Conservation (phyloP, 2,329 filamentous ascomycete species). For the Hymenoscyphus fraxineus region DNA sequence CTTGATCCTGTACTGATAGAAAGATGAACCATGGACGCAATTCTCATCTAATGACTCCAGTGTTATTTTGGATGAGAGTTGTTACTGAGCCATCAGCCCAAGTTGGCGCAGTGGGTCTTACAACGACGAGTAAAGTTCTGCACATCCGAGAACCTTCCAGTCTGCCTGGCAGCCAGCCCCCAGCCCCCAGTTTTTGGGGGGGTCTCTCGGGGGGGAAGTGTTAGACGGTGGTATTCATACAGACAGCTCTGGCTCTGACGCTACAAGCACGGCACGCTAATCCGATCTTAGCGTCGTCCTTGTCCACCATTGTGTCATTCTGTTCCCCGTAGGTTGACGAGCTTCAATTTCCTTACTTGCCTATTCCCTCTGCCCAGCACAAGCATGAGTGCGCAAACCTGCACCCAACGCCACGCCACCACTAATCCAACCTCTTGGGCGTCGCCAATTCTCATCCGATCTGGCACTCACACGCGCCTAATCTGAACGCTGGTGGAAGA, state of each 20-base stretch:
- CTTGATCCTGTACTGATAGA: background rate
- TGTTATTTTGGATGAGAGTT: background rate
- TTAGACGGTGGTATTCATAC: background rate
- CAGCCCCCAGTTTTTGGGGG: constrained; percentile 2
- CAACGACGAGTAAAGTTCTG: background rate
- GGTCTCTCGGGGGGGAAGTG: background rate
- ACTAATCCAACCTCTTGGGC: background rate
- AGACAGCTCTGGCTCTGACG: background rate
- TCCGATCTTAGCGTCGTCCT: constrained; percentile 2
- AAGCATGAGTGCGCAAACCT: background rate
- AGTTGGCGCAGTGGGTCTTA: background rate
- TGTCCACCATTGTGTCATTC: background rate
- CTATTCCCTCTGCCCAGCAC: background rate
- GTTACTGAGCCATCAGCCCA: background rate
- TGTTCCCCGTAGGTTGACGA: background rate
- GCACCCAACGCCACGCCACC: constrained; percentile 4
- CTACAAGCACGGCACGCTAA: background rate
- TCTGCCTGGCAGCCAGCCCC: background rate
- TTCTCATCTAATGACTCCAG: background rate
- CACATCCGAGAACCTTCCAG: background rate
- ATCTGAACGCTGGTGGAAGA: background rate
- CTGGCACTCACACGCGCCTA: background rate
- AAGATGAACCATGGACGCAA: background rate
- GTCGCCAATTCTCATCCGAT: background rate
- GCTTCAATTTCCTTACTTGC: background rate